These are phyloP conservation scores for Melastoma candidum DNA, from an alignment of 441 rosid species.

Conservation along the genomic window DNA sequence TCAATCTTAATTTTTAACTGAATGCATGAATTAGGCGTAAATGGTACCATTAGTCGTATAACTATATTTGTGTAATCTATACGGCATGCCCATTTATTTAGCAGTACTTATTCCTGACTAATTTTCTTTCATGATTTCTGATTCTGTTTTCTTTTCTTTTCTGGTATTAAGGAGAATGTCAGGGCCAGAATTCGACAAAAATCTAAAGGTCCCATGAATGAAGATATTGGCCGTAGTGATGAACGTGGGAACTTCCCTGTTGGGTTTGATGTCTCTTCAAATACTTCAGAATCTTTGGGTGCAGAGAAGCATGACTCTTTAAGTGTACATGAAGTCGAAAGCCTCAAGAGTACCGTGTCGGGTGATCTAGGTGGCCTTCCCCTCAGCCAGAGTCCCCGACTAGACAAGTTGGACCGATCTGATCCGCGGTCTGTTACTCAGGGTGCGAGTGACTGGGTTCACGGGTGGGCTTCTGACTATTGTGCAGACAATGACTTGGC, in stretches of 20 bases:
- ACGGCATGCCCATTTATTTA: too few relatives aligned
- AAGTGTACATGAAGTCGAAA: constrained; percentile 67
- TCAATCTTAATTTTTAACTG: too few relatives aligned
- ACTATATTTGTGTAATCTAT: too few relatives aligned
- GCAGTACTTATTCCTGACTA: neutral
- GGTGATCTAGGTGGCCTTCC: constrained; percentile 70
- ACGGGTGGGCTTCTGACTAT: constrained; percentile 70
- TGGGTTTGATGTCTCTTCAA: constrained; percentile 91
- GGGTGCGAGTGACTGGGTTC: constrained; percentile 53
- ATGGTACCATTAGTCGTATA: too few relatives aligned
- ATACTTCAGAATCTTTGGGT: constrained; percentile 69
- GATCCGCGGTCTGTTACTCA: constrained; percentile 37
- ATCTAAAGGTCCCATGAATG: constrained; percentile 38
- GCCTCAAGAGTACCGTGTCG: constrained; percentile 65
- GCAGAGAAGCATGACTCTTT: constrained; percentile 87
- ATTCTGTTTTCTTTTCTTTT: neutral
- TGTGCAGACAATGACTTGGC: constrained; percentile 57
- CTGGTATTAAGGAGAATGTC: constrained; percentile 35
- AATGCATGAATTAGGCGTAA: too few relatives aligned
- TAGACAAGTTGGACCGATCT: constrained; percentile 46
- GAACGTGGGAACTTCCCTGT: constrained; percentile 54
- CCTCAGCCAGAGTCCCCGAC: constrained; percentile 43
- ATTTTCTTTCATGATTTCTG: constrained; percentile 1
- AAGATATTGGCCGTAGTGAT: constrained; percentile 39
- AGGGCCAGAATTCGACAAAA: constrained; percentile 59